Evolutionary conservation across 768 basidiomycete species (phyloP).

Genomic region (Hortiboletus flavorubellus): DNA sequence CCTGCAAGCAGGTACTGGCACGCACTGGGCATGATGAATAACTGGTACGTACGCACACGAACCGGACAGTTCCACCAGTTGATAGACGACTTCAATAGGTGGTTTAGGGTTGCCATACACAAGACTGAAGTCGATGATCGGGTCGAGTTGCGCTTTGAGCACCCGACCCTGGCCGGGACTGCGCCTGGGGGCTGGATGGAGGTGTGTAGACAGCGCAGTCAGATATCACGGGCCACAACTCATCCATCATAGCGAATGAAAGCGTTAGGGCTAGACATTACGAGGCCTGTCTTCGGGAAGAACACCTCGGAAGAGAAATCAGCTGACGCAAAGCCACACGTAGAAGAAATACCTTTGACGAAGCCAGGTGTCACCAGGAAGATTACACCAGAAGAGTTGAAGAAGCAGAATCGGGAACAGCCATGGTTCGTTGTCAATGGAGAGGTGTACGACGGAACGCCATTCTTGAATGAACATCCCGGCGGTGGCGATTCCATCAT

Average conservation of each 20-base stretch:
- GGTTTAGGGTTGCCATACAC: constrained; percentile 54
- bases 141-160: constrained; percentile 46
- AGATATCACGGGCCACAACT: background rate
- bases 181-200: constrained; percentile 61
- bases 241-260: constrained; percentile 39
- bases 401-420: constrained; percentile 33
- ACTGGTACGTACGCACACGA: constrained; percentile 22
- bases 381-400: constrained; percentile 44
- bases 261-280: constrained; percentile 40
- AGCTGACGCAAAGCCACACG: background rate
- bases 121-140: constrained; percentile 27
- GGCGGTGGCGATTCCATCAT: constrained; percentile 55
- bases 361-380: constrained; percentile 42
- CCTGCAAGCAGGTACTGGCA: constrained; percentile 39
- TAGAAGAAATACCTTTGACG: constrained; percentile 38
- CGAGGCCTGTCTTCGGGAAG: constrained; percentile 38
- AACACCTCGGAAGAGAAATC: background rate
- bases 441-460: constrained; percentile 53
- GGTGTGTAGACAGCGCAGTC: constrained; percentile 14
- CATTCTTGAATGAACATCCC: constrained; percentile 53
- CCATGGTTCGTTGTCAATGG: constrained; percentile 56
- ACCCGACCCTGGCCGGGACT: constrained; percentile 52
- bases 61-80: background rate
- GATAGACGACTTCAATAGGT: constrained; percentile 31
- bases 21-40: constrained; percentile 62